Conservation (phyloP, 371 early-diverging fungal genomes). For the Apophysomyces trapeziformis region DNA sequence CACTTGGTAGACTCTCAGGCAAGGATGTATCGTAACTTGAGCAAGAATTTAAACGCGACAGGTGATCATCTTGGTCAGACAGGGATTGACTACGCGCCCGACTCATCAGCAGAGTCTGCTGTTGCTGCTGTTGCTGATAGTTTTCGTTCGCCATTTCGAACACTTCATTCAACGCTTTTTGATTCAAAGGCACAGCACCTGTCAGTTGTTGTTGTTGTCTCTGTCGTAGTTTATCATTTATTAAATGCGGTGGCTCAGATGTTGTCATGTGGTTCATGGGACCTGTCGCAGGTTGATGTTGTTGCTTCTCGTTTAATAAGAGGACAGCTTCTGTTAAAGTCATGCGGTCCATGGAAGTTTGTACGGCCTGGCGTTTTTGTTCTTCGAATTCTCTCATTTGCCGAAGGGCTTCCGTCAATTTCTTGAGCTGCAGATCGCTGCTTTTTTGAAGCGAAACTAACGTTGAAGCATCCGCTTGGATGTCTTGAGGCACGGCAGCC, state of each 20-base stretch:
- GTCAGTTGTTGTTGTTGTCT: neutral
- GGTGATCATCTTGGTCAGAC: constrained; percentile 6
- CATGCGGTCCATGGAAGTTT: constrained; percentile 6
- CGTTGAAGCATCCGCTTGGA: constrained; percentile 19
- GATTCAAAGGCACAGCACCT: neutral
- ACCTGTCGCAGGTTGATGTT: neutral
- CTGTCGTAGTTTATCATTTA: neutral
- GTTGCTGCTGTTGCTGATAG: neutral
- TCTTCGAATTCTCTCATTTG: constrained; percentile 13
- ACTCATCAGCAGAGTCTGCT: neutral
- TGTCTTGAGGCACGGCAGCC: constrained; percentile 22
- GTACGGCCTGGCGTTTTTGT: neutral
- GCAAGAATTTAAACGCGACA: constrained; percentile 5
- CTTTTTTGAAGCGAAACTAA: constrained; percentile 25
- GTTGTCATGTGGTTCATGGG: neutral
- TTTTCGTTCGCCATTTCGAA: neutral
- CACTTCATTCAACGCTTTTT: neutral
- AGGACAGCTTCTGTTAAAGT: neutral
- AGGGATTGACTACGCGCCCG: constrained; percentile 1
- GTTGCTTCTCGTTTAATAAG: neutral
- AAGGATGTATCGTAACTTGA: constrained; percentile 7
- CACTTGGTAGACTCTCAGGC: neutral
- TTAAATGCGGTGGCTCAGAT: neutral
- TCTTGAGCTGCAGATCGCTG: constrained; percentile 21
- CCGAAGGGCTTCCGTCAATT: constrained; percentile 19